A percentile compares a stretch with the other conserved stretches of the same genome.
Conservation (phyloP, 768 basidiomycete genomes). For the Podaxis carcinomalis region DNA sequence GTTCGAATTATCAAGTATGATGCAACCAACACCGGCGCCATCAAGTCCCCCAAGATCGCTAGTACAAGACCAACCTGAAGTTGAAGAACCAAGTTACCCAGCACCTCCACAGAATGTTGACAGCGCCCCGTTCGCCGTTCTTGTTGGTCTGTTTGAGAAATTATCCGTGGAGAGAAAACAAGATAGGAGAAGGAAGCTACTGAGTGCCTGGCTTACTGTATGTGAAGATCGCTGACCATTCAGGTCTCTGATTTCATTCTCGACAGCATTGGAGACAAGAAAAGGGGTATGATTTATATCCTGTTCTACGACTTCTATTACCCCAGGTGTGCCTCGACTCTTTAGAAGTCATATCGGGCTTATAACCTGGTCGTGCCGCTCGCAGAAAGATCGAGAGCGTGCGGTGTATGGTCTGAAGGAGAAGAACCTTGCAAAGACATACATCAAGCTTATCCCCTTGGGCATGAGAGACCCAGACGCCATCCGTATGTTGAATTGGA, state of each 20-base stretch:
- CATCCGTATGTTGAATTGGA: slow-evolving; percentile 85
- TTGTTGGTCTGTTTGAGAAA: slow-evolving; percentile 71
- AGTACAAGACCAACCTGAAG: slow-evolving; percentile 17
- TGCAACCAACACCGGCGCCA: slow-evolving; percentile 68
- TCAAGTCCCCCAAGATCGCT: slow-evolving; percentile 54
- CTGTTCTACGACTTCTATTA: slow-evolving; percentile 81
- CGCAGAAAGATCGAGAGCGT: slow-evolving; percentile 89
- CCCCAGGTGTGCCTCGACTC: slow-evolving; percentile 60
- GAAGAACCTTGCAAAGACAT: slow-evolving; percentile 88
- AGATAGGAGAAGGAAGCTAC: slow-evolving; percentile 63
- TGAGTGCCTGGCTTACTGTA: slow-evolving; percentile 83
- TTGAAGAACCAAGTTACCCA: slow-evolving; percentile 36
- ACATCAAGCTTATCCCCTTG: slow-evolving; percentile 86
- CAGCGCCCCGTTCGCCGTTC: slow-evolving; percentile 65
- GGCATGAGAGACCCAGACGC: slow-evolving; percentile 78
- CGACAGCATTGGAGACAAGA: slow-evolving; percentile 78
- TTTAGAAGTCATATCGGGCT: background rate
- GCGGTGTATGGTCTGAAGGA: slow-evolving; percentile 94
- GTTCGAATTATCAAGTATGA: slow-evolving; percentile 23
- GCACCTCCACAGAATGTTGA: slow-evolving; percentile 62
- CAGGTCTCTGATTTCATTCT: slow-evolving; percentile 12
- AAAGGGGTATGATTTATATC: slow-evolving; percentile 86
- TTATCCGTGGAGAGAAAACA: slow-evolving; percentile 70
- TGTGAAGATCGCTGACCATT: slow-evolving; percentile 21
- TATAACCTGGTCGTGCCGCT: background rate